phyloP scores from a whole-genome alignment of 2,329 filamentous ascomycete species.

The Cercospora beticola region DNA sequence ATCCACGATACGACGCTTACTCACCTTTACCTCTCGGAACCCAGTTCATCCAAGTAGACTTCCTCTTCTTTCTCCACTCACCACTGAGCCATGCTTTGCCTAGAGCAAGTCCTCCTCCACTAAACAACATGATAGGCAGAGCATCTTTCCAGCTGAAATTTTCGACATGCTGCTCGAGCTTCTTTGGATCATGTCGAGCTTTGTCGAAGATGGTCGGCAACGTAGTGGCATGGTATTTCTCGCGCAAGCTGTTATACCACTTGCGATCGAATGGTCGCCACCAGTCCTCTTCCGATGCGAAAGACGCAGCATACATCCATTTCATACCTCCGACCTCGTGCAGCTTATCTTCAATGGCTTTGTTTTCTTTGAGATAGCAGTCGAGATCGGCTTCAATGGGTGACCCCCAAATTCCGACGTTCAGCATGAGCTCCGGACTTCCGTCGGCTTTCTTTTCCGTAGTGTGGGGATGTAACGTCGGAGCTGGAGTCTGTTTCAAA shows the following conservation, averaged over 20 bases:
- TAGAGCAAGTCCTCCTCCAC: background rate
- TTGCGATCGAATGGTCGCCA: slow-evolving; percentile 60
- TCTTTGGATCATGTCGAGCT: slow-evolving; percentile 45
- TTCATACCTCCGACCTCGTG: slow-evolving; percentile 63
- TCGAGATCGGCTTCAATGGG: slow-evolving; percentile 42
- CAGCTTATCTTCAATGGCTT: slow-evolving; percentile 60
- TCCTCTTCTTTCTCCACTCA: slow-evolving; percentile 13
- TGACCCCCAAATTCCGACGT: slow-evolving; percentile 64
- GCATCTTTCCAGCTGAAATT: slow-evolving; percentile 1
- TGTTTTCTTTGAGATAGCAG: slow-evolving; percentile 56
- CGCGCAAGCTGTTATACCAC: slow-evolving; percentile 62
- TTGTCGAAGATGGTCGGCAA: slow-evolving; percentile 71
- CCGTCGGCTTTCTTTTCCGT: slow-evolving; percentile 28
- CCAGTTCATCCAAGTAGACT: slow-evolving; percentile 15
- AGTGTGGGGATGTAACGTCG: slow-evolving; percentile 37
- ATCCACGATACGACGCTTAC: background rate
- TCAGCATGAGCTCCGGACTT: slow-evolving; percentile 47
- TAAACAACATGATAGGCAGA: background rate
- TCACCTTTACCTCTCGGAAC: slow-evolving; percentile 2
- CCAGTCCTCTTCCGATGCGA: slow-evolving; percentile 71
- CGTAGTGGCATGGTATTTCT: slow-evolving; percentile 60
- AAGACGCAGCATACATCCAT: slow-evolving; percentile 63
- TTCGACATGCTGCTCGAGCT: background rate
- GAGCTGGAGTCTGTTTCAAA: slow-evolving; percentile 36
- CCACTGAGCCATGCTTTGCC: slow-evolving; percentile 10